Conservation (phyloP, 352 stramenopile species). For the Phytophthora multivora region DNA sequence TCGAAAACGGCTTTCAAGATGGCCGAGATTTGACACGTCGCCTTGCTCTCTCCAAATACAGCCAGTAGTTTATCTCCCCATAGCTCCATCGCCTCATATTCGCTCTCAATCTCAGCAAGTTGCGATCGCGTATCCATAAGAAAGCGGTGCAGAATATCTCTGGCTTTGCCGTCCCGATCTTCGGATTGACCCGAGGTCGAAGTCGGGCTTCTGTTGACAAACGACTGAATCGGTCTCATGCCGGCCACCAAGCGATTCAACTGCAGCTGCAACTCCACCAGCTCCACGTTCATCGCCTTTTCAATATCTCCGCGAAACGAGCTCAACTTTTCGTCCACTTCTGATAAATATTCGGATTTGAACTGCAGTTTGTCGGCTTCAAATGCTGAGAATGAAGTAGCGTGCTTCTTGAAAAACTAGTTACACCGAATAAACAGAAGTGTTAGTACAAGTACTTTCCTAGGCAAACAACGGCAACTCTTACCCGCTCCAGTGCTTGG, state of each 20-base stretch:
- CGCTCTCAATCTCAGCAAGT: slow-evolving; percentile 54
- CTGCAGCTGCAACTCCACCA: slow-evolving; percentile 69
- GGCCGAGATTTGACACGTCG: slow-evolving; percentile 58
- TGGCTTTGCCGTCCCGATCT: slow-evolving; percentile 42
- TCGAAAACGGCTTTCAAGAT: slow-evolving; percentile 49
- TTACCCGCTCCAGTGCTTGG: slow-evolving; percentile 51
- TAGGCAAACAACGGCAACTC: background rate
- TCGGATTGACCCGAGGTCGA: slow-evolving; percentile 18
- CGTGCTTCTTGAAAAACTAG: slow-evolving; percentile 56
- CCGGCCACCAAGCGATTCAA: slow-evolving; percentile 60
- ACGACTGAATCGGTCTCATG: slow-evolving; percentile 46
- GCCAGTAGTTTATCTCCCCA: slow-evolving; percentile 67
- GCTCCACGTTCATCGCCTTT: slow-evolving; percentile 54
- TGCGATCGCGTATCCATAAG: slow-evolving; percentile 40
- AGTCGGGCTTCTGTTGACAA: slow-evolving; percentile 44
- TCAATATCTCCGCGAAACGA: slow-evolving; percentile 66
- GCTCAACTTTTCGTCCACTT: slow-evolving; percentile 56
- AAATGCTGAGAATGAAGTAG: slow-evolving; percentile 46
- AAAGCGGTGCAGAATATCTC: slow-evolving; percentile 60
- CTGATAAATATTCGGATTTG: slow-evolving; percentile 35
- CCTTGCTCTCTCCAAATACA: slow-evolving; percentile 74
- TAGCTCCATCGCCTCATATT: slow-evolving; percentile 66
- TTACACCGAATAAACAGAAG: background rate
- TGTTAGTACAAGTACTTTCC: background rate
- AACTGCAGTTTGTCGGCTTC: slow-evolving; percentile 36